Evolutionary conservation across 2,329 filamentous ascomycete species (phyloP), one percentile per base, ranked within the genome.

Genomic region (Escovopsis weberi): DNA sequence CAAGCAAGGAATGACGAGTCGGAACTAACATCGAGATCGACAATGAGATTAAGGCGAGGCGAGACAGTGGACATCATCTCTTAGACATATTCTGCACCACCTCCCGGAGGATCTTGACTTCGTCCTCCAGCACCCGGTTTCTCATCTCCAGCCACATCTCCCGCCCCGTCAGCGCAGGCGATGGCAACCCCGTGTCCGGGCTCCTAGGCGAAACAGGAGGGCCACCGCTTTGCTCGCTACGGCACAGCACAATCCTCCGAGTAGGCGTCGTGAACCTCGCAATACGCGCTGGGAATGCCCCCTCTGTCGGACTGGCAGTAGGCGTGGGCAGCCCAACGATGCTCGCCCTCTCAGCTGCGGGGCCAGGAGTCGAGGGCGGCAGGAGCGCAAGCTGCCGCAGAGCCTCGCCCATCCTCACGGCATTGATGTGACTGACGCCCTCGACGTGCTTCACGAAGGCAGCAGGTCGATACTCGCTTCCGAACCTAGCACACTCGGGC

Each of bases 91-190:
- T 10, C 6, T 12, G 11, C 28, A 40, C 6, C 28, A 33, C 39
- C 28, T 8, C 8, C 26, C 19, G 10, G 12, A 40, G 4, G 4
- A 26, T 32, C 7, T 19, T 12, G 4, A 46, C 12, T 15, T 46
- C 37, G 0, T 26, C 39, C 19, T 48, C 44, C 18, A 48, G 30
- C 37, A 44, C 46, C 1, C 15, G 18, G 18, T 43, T 43, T 18
- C 37, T 46, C 39, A 23, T 37, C 7, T 37, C 18, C 4, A 37
- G 4, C 15, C 18, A 37, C 12, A 40, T 23, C 0, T 26, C 15
- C 2, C 30, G 34, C 4, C 39, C 42, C 4, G 40, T 41, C 6
- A 40, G 43, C 1, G 43, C 28, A 32, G 28, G 28, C 28, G 28
- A 32, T 32, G 28, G 28, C 23, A 23, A 23, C 23, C 23, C 23